Evolutionary conservation across 169 alveolate genomes (phyloP), one percentile per base, ranked within the genome.

Genomic region (Cryptosporidium viatorum): DNA sequence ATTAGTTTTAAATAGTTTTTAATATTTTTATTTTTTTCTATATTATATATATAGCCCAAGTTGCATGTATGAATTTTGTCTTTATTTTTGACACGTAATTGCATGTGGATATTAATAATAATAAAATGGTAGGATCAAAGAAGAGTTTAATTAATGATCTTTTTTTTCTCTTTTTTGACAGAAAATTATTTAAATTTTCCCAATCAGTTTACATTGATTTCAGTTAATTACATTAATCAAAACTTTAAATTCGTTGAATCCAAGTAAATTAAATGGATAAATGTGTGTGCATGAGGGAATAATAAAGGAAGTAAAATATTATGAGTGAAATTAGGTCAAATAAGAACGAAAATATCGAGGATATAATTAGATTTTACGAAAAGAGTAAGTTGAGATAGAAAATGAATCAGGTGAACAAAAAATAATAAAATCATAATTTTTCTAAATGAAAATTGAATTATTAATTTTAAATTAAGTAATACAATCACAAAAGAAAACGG

Each of bases 401-500:
- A n/a, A 6, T 8, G 2, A 55, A 55, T 18, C 9, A 9, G 31
- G 1, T 55, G 67, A 2, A 16, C n/a, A 48, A 48, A 48, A 45
- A 48, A 16, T 48, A 48, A 48, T 48, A 12, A 14, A 16, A 48
- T 14, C 55, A 45, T 14, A 7, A 14, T 48, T 48, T 48, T 48
- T 48, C 21, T 48, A 0, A 3, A 2, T 26, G 21, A 0, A 21
- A 55, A 21, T 2, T 55, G 26, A n/a, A 52, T 50, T 52, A 0
- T 52, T 52, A 5, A 21, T 12, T 23, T n/a, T 23, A 55, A 21
- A 65, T 21, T 21, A 14, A 80, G 89, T 80, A 18, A 62, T 80
- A 45, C 89, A 80, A 80, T 37, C 80, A 16, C 89, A 80, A 50
- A 80, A 80, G 33, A 80, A 80, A 26, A 80, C 89, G 51, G 89